These are phyloP conservation scores for Ogataea pilisensis DNA, from an alignment of 805 yeast genomes.

Conservation along the genomic window DNA sequence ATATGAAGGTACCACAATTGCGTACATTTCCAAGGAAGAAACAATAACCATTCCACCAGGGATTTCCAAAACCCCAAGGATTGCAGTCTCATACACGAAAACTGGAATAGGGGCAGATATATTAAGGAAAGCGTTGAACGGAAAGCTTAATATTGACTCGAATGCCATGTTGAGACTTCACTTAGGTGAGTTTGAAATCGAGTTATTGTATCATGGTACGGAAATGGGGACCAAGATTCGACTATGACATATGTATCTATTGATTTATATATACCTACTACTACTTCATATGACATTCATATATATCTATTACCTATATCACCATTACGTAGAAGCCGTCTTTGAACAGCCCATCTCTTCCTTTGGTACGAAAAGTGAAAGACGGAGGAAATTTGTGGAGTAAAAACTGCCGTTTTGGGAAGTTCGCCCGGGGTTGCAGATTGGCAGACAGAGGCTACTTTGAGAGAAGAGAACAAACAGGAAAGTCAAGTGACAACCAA, in stretches of 20 bases:
- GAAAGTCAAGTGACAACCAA: background rate
- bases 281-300: no score
- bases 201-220: slow-evolving; percentile 42
- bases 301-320: no score
- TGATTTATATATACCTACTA: background rate
- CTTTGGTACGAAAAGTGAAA: no score
- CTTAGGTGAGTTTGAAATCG: slow-evolving; percentile 38
- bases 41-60: slow-evolving; percentile 50
- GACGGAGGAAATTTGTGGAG: background rate
- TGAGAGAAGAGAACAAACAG: background rate
- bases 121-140: slow-evolving; percentile 46
- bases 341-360: no score
- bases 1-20: slow-evolving; percentile 43
- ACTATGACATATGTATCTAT: slow-evolving; percentile 6
- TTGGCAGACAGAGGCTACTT: slow-evolving; percentile 1
- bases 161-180: slow-evolving; percentile 38
- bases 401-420: background rate
- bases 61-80: slow-evolving; percentile 41
- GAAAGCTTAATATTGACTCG: slow-evolving; percentile 45
- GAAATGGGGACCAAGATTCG: slow-evolving; percentile 40
- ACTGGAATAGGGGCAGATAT: slow-evolving; percentile 46
- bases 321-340: no score
- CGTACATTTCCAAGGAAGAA: slow-evolving; percentile 40
- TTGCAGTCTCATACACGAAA: slow-evolving; percentile 43
- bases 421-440: slow-evolving; percentile 1